Evolutionary conservation across 176 grass and related monocot genomes (phyloP), one percentile per base, ranked within the genome.

Genomic region (Raddia distichophylla): DNA sequence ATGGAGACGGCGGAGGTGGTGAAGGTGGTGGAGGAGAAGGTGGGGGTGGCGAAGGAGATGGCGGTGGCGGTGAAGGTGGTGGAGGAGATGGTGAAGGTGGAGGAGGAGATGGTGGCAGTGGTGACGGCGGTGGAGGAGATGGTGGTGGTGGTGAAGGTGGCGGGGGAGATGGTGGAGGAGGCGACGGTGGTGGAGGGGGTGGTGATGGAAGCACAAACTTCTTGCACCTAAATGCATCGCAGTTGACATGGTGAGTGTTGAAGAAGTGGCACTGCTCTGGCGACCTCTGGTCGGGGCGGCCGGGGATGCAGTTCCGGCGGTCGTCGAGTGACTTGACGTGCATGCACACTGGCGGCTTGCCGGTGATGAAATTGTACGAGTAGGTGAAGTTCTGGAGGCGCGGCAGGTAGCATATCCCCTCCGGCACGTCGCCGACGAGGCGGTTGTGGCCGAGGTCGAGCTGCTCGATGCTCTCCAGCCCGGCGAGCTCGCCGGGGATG

Each of bases 381-480:
- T 90, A 92, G 18, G 91, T 93, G 74, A 97, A 87, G 63, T 97
- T 97, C 88, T 97, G 80, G 2, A 97, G 82, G 6, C 57, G 84
- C 4, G 94, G 91, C 54, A 97, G 81, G 55, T 68, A 86, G 73
- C 94, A 97, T 59, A 97, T 83, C 1, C 49, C 78, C 69, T 93
- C 77, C 2, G 94, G 94, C 51, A 97, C 89, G 52, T 81, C 80
- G 1, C 94, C 91, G 14, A 73, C 50, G 67, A 97, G 91, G 16
- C 87, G 75, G 81, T 97, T 97, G 73, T 93, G 89, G 0, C 86
- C 94, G 71, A 97, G 71, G 53, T 97, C 77, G 43, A 97, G 91
- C 88, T 93, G 91, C 84, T 97, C 86, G 69, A 97, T 22, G 58
- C 69, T 85, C 50, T 52, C 17, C 3, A 97, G 66, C 1, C 70